Conservation (phyloP, 495 filamentous ascomycete species). For the Tuber indicum region DNA sequence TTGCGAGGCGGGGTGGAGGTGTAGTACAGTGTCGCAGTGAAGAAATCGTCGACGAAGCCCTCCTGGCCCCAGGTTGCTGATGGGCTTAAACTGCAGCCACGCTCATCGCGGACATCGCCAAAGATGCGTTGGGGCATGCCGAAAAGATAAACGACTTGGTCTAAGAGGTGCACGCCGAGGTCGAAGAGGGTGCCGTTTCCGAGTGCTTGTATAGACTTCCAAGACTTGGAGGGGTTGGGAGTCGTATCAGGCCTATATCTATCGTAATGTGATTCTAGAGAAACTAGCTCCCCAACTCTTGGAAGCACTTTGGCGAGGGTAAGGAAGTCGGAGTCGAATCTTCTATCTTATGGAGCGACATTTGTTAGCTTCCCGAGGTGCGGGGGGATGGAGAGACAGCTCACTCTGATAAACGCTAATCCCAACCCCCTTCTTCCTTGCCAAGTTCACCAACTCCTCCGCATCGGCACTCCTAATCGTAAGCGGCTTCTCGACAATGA, state of each 20-base stretch:
- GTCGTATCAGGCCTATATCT: constrained; percentile 58
- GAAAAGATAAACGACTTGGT: constrained; percentile 73
- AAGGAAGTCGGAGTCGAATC: constrained; percentile 80
- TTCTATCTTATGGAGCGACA: constrained; percentile 52
- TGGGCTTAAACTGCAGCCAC: constrained; percentile 45
- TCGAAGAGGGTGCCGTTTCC: constrained; percentile 74
- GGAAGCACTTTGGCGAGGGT: constrained; percentile 53
- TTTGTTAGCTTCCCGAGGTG: not conserved
- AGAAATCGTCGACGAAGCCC: constrained; percentile 37
- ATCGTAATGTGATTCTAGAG: constrained; percentile 81
- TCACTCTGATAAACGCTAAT: constrained; percentile 79
- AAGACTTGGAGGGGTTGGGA: constrained; percentile 49
- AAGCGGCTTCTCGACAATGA: constrained; percentile 87
- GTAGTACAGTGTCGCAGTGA: constrained; percentile 35
- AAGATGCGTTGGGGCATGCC: constrained; percentile 65
- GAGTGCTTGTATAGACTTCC: constrained; percentile 61
- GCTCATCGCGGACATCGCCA: constrained; percentile 62
- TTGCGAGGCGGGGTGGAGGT: constrained; percentile 3
- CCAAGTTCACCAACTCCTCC: constrained; percentile 58
- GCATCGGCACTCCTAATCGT: constrained; percentile 67
- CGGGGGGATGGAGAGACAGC: constrained; percentile 14
- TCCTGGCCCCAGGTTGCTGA: constrained; percentile 30
- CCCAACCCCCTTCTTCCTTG: constrained; percentile 54
- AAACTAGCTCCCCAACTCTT: constrained; percentile 60
- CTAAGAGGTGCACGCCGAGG: constrained; percentile 75